Base-by-base conservation (phyloP, 2,329 filamentous ascomycete species). In the Fusarium sp. region DNA sequence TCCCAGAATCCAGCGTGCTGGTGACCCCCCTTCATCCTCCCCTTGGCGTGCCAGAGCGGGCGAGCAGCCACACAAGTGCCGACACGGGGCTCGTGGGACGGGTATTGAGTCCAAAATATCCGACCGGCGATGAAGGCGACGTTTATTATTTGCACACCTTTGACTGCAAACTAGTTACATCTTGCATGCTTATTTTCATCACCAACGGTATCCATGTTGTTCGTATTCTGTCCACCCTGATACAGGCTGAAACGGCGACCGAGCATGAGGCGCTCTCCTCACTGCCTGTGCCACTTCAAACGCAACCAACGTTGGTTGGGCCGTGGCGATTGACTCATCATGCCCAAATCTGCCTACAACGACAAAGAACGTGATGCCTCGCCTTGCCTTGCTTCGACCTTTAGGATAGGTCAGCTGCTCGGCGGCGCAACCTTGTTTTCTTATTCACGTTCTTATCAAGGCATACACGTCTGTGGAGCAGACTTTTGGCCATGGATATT, bases 61-160 rank as follows among this genome's bases (percentile, higher is more conserved):
- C 32, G 52, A 66, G 54, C 61, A 69, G 65, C 62, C 71, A 74
- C 68, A 74, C 54, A 72, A 74, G 68, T 74, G 57, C 71, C 71
- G 61, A 72, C 65, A 69, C 61, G 71, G 66, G 69, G 68, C 68
- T 72, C 40, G 61, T 73, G 37, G 30, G 68, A 74, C 67, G 27
- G 57, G 58, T 35, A 73, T 32, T 22, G 32, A 33, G 10, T 14
- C 22, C 15, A 27, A 59, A 59, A 43, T 58, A 17, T 8, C 57
- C 15, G 37, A 12, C 38, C 57, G 15, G 17, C 25, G n/a, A 60
- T 15, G 57, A 43, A 14, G 12, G 37, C 12, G 57, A 37, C 12
- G 56, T n/a, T 43, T 43, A 60, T 30, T 6, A 14, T 30, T 7
- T 22, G 37, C 27, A 43, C 37, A 30, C 17, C 32, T 15, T 43